phyloP scores from a whole-genome alignment of 306 rosid genomes.

The Mimosa bimucronata region DNA sequence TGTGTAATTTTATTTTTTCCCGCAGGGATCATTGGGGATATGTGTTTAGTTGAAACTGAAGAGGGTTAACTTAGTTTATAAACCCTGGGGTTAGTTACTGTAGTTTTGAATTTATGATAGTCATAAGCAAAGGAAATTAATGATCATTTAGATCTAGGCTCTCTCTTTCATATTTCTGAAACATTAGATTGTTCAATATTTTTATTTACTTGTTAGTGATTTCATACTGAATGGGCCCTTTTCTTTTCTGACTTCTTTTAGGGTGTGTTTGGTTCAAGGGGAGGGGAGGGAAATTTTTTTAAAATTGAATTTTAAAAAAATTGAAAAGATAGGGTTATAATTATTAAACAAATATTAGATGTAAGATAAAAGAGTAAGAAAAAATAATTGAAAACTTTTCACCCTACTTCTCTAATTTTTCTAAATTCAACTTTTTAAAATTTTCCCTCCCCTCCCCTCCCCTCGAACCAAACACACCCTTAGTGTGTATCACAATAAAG shows the following conservation, averaged over 20 bases:
- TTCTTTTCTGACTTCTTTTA: conserved; percentile 3
- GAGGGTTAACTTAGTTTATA: neutral
- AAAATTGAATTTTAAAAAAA: too few species aligned
- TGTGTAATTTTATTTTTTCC: neutral
- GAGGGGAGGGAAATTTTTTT: too few species aligned
- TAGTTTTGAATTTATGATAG: neutral
- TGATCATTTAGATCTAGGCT: neutral
- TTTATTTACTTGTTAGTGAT: neutral
- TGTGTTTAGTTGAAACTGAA: neutral
- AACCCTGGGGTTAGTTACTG: neutral
- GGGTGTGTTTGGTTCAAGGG: too few species aligned
- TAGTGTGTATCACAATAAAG: neutral
- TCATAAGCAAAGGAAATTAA: neutral
- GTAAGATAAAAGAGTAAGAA: too few species aligned
- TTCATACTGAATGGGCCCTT: neutral
- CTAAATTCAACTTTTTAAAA: too few species aligned
- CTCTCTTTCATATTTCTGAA: neutral
- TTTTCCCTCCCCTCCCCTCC: too few species aligned
- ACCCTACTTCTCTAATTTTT: too few species aligned
- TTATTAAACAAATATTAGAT: too few species aligned
- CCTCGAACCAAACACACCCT: too few species aligned
- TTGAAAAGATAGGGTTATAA: too few species aligned
- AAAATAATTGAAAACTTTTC: too few species aligned
- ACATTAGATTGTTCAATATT: neutral
- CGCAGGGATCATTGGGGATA: neutral